A percentile compares a stretch with the other conserved stretches of the same genome.
These are phyloP conservation scores for Chlamydomonas sp. DNA, from an alignment of 139 green algal genomes.

Conservation along the genomic window DNA sequence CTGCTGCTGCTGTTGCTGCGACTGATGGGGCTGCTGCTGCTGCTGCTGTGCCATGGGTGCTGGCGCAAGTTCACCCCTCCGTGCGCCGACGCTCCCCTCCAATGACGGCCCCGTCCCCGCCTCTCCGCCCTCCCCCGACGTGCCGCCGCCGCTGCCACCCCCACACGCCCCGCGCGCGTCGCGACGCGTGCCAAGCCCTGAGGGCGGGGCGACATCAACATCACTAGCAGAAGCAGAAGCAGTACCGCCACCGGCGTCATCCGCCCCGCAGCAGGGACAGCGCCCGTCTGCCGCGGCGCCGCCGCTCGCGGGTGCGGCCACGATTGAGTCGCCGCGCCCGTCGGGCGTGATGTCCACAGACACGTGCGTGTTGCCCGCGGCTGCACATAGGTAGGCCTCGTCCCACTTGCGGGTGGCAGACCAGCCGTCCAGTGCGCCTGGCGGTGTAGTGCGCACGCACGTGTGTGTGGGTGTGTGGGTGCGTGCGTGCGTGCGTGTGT, in stretches of 20 bases:
- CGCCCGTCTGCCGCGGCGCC: not conserved
- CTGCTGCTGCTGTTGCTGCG: not conserved
- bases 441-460: not conserved
- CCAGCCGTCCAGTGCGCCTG: slow-evolving; percentile 17
- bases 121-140: too few species aligned
- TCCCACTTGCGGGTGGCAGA: slow-evolving; percentile 15
- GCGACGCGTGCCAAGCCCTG: too few species aligned
- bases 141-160: not conserved
- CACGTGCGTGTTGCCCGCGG: not conserved
- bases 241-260: not conserved
- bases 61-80: too few species aligned
- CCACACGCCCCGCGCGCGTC: not conserved
- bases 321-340: slow-evolving; percentile 36
- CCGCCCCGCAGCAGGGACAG: not conserved
- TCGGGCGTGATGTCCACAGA: slow-evolving; percentile 44
- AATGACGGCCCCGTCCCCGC: not conserved
- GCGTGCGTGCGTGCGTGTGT: not conserved
- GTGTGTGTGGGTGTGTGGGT: not conserved
- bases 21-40: not conserved
- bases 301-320: not conserved
- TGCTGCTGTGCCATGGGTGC: too few species aligned
- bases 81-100: not conserved
- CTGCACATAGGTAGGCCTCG: slow-evolving; percentile 5
- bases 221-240: too few species aligned
- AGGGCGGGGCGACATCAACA: too few species aligned